Percentiles rank a stretch among this genome's conserved stretches.
Evolutionary conservation across 2,329 filamentous ascomycete species (phyloP).

Genomic region (Tolypocladium capitatum): DNA sequence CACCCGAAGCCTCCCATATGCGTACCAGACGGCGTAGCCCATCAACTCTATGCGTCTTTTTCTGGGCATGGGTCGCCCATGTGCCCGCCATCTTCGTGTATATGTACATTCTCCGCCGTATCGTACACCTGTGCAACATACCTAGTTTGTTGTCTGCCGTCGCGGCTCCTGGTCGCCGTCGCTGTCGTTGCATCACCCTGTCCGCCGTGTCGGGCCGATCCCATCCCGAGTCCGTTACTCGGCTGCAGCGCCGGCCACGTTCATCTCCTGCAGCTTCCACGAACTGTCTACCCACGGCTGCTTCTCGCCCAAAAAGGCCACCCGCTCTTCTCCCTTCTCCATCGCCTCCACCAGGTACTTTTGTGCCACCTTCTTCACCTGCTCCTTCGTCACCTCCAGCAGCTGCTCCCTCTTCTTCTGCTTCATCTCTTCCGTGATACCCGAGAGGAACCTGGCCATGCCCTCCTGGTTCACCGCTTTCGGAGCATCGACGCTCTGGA

Average conservation of each 20-base stretch:
- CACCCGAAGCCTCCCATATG: background rate
- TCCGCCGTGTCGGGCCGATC: background rate
- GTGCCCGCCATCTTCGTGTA: background rate
- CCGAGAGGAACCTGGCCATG: constrained; percentile 71
- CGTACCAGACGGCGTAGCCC: background rate
- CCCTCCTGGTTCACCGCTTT: constrained; percentile 78
- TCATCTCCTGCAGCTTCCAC: constrained; percentile 69
- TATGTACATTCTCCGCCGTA: constrained; percentile 8
- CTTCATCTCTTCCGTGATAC: constrained; percentile 79
- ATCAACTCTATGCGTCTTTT: constrained; percentile 3
- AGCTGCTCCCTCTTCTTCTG: constrained; percentile 72
- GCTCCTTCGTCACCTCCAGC: constrained; percentile 69
- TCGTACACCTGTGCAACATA: constrained; percentile 3
- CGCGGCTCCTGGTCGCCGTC: background rate
- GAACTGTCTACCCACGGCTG: constrained; percentile 61
- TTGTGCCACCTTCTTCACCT: constrained; percentile 72
- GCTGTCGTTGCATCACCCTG: background rate
- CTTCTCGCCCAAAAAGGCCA: constrained; percentile 71
- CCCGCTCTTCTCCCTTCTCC: constrained; percentile 43
- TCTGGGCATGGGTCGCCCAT: constrained; percentile 15
- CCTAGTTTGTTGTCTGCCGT: background rate
- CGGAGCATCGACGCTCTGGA: constrained; percentile 84
- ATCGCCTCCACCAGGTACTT: constrained; percentile 62
- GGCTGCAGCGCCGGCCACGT: constrained; percentile 33
- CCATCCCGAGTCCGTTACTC: background rate